Percentiles rank a stretch among this genome's conserved stretches.
phyloP scores from a whole-genome alignment of 192 early-diverging fungal genomes.

The Podila horticola region DNA sequence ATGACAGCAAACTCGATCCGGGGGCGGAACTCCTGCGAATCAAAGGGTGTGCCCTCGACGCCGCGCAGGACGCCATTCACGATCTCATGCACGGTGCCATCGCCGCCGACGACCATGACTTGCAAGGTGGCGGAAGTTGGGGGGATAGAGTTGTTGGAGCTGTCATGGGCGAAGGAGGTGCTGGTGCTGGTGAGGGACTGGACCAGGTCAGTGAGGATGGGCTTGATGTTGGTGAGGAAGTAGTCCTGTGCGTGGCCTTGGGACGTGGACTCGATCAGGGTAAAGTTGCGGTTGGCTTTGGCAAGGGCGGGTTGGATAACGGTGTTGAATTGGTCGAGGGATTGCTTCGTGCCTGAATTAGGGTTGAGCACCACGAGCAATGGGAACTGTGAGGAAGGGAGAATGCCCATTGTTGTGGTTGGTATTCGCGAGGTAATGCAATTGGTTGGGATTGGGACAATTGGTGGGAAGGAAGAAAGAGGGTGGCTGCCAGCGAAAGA shows the following conservation, averaged over 20 bases:
- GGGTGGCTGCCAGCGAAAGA: too few species aligned
- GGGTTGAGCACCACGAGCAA: slow-evolving; percentile 54
- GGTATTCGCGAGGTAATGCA: background rate
- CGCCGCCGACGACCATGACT: slow-evolving; percentile 60
- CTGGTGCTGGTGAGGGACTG: slow-evolving; percentile 24
- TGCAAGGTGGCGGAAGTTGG: slow-evolving; percentile 31
- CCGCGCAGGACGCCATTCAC: slow-evolving; percentile 57
- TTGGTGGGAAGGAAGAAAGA: background rate
- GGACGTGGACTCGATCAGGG: slow-evolving; percentile 19
- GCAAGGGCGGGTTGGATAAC: slow-evolving; percentile 53
- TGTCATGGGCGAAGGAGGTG: background rate
- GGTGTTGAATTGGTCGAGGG: slow-evolving; percentile 27
- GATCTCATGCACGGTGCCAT: slow-evolving; percentile 62
- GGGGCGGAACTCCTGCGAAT: slow-evolving; percentile 14
- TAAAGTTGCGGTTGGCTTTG: slow-evolving; percentile 25
- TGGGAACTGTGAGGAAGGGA: slow-evolving; percentile 22
- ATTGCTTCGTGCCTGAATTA: slow-evolving; percentile 39
- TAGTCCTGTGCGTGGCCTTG: slow-evolving; percentile 31
- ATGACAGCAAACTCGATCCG: slow-evolving; percentile 53
- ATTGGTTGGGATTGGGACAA: background rate
- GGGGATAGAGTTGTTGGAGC: background rate
- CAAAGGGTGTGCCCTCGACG: slow-evolving; percentile 18
- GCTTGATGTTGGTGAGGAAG: slow-evolving; percentile 40
- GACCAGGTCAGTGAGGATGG: slow-evolving; percentile 42
- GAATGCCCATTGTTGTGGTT: slow-evolving; percentile 31